Percentiles rank a stretch among this genome's conserved stretches.
phyloP scores from a whole-genome alignment of 345 rosid species.

The Diplotaxis tenuifolia region DNA sequence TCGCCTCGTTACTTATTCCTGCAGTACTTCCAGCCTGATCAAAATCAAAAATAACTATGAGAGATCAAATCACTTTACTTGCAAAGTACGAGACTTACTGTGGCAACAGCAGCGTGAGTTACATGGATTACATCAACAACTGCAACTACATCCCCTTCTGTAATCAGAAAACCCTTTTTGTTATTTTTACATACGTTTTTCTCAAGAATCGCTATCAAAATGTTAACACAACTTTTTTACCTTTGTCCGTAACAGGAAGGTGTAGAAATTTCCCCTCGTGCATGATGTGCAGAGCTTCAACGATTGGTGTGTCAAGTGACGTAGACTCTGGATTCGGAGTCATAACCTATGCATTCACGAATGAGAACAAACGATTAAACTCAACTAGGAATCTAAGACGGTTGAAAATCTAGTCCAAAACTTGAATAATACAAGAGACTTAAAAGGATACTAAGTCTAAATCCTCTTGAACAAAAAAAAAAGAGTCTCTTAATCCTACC shows the following conservation, averaged over 20 bases:
- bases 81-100: constrained; percentile 75
- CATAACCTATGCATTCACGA: constrained; percentile 66
- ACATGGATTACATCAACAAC: constrained; percentile 89
- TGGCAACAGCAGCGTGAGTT: constrained; percentile 95
- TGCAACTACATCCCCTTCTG: constrained; percentile 83
- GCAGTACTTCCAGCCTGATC: constrained; percentile 71
- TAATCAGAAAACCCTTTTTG: constrained; percentile 23
- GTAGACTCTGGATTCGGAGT: constrained; percentile 95
- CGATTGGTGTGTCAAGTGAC: constrained; percentile 80
- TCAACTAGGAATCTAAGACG: background rate
- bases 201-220: constrained; percentile 11
- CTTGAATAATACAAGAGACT: background rate
- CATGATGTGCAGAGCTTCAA: constrained; percentile 94
- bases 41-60: constrained; percentile 1
- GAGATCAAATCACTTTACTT: too few species aligned
- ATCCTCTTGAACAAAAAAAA: background rate
- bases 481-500: constrained; percentile 42
- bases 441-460: constrained; percentile 4
- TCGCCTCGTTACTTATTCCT: constrained; percentile 69
- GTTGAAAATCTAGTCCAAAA: background rate
- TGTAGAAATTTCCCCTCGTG: constrained; percentile 97
- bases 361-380: constrained; percentile 6
- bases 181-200: constrained; percentile 28
- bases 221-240: constrained; percentile 36
- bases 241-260: constrained; percentile 88